Evolutionary conservation across 2,329 filamentous ascomycete genomes (phyloP).

Genomic region (Epichloe uncinata): DNA sequence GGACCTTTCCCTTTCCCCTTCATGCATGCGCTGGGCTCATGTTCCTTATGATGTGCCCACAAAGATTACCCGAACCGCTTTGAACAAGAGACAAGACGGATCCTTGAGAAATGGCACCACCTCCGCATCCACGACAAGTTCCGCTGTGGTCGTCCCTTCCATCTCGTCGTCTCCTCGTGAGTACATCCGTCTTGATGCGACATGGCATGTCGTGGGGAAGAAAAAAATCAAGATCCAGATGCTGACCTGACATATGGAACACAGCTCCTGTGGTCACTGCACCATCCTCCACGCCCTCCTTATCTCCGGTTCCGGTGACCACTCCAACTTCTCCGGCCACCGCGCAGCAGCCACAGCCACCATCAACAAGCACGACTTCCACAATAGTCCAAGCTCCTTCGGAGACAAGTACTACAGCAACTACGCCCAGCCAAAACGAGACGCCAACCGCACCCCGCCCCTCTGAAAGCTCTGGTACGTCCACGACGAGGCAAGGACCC

Average conservation of each 20-base stretch:
- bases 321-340: background rate
- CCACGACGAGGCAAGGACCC: constrained; percentile 15
- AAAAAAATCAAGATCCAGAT: background rate
- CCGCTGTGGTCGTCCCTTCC: background rate
- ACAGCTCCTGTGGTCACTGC: background rate
- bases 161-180: background rate
- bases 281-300: background rate
- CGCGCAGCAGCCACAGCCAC: background rate
- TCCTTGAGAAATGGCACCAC: constrained; percentile 1
- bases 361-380: background rate
- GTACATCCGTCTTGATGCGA: background rate
- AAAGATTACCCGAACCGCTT: background rate
- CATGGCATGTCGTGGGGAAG: background rate
- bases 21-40: constrained; percentile 1
- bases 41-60: background rate
- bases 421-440: constrained; percentile 2
- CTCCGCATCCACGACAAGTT: background rate
- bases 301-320: background rate
- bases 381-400: constrained; percentile 6
- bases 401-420: background rate
- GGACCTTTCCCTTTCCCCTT: background rate
- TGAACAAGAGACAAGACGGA: constrained; percentile 3
- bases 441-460: constrained; percentile 3
- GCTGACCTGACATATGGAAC: background rate
- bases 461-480: constrained; percentile 14